Evolutionary conservation across 768 basidiomycete genomes (phyloP).

Genomic region (Xerocomellus dryophilus): DNA sequence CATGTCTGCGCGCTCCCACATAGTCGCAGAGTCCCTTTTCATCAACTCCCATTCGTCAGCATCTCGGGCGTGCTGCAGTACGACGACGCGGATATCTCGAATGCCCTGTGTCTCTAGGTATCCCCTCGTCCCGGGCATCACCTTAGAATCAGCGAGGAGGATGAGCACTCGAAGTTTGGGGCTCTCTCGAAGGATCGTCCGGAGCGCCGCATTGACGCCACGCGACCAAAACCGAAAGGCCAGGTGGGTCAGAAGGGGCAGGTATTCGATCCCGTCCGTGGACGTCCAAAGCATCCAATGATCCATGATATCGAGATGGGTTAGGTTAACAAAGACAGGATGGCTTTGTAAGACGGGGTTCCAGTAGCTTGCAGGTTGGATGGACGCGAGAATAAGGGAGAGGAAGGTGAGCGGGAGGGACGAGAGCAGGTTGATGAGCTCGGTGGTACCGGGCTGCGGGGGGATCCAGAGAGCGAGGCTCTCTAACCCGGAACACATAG

Average conservation of each 20-base stretch:
- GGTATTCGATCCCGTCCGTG: conserved; percentile 13
- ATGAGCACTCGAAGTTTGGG: conserved; percentile 7
- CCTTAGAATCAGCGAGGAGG: conserved; percentile 7
- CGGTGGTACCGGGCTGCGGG: not conserved
- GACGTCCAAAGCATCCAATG: conserved; percentile 21
- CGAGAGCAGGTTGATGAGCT: conserved; percentile 3
- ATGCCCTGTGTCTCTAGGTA: conserved; percentile 12
- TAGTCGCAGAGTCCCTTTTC: conserved; percentile 2
- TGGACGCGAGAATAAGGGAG: conserved; percentile 13
- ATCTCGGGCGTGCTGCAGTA: conserved; percentile 12
- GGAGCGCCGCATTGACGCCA: conserved; percentile 4
- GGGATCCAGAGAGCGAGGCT: conserved; percentile 19
- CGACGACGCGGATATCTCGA: conserved; percentile 12
- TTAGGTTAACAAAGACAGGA: conserved; percentile 13
- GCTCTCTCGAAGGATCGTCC: conserved; percentile 2
- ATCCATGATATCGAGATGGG: conserved; percentile 22
- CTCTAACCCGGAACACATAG: conserved; percentile 9
- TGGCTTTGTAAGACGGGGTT: not conserved
- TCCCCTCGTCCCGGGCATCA: not conserved
- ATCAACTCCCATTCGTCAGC: conserved; percentile 14
- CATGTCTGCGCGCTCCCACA: conserved; percentile 15
- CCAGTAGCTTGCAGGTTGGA: not conserved
- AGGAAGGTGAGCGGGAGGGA: conserved; percentile 16
- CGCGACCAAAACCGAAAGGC: conserved; percentile 19
- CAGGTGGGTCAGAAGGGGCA: conserved; percentile 10